Conservation (phyloP, 495 filamentous ascomycete species). For the Daldinia loculata region DNA sequence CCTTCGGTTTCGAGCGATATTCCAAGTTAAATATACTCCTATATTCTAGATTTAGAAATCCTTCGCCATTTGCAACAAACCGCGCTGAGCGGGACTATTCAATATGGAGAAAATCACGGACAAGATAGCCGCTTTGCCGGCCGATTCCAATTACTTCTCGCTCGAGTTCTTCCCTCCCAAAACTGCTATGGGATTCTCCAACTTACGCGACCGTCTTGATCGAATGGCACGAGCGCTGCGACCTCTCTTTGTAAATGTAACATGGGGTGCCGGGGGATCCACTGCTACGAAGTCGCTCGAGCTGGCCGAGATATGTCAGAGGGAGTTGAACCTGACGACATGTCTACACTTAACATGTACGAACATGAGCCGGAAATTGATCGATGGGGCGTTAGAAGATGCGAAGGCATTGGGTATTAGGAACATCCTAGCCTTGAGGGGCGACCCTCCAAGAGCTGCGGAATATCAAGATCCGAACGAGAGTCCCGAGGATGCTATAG, state of each 20-base stretch:
- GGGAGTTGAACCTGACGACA: conserved; percentile 89
- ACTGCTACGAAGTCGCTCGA: conserved; percentile 91
- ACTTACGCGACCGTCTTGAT: conserved; percentile 89
- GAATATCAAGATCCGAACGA: conserved; percentile 76
- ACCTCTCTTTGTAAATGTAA: conserved; percentile 95
- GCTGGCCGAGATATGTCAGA: conserved; percentile 93
- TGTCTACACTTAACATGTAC: conserved; percentile 97
- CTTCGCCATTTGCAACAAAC: not conserved
- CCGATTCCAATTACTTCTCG: conserved; percentile 86
- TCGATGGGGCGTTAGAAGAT: conserved; percentile 89
- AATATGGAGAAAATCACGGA: conserved; percentile 92
- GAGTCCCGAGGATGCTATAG: conserved; percentile 54
- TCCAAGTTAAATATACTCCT: not conserved
- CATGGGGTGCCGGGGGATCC: conserved; percentile 95
- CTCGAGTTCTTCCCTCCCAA: conserved; percentile 99
- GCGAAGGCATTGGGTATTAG: conserved; percentile 92
- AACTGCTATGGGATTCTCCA: conserved; percentile 91
- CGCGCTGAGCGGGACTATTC: not conserved
- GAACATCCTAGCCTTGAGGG: conserved; percentile 92
- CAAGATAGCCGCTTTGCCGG: conserved; percentile 91
- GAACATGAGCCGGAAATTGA: conserved; percentile 87
- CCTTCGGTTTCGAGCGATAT: not conserved
- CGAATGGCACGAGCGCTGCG: conserved; percentile 92
- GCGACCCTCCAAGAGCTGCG: conserved; percentile 89
- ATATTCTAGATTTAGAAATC: not conserved